Percentiles rank a stretch among this genome's conserved stretches.
Conservation (phyloP, 164 flowering plant species). For the Piper betle region DNA sequence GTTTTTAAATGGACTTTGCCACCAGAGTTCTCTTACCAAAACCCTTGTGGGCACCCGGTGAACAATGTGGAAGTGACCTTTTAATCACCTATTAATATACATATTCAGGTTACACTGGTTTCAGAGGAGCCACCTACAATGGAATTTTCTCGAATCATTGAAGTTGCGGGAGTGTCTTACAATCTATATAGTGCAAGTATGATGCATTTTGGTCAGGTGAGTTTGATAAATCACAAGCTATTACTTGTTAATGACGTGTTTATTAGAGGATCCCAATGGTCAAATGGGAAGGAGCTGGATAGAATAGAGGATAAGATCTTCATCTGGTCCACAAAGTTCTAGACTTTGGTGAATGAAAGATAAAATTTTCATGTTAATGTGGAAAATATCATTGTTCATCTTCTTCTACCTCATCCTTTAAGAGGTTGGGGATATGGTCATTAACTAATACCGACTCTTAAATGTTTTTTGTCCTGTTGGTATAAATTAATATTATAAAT, state of each 20-base stretch:
- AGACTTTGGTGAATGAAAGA: too few species aligned
- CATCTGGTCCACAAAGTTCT: too few species aligned
- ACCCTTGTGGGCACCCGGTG: neutral
- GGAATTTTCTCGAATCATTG: constrained; percentile 22
- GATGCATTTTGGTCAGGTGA: constrained; percentile 38
- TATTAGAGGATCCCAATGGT: too few species aligned
- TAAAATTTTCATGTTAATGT: too few species aligned
- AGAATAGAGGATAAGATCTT: neutral
- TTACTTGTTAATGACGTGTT: neutral
- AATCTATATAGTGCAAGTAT: constrained; percentile 27
- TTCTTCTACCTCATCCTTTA: too few species aligned
- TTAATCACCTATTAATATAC: neutral
- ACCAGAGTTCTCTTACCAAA: too few species aligned
- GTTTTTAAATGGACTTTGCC: neutral
- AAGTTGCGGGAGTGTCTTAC: constrained; percentile 30
- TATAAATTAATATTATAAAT: too few species aligned
- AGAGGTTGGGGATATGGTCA: too few species aligned
- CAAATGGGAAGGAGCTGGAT: neutral
- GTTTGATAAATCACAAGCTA: neutral
- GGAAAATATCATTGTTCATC: too few species aligned
- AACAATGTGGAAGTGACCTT: neutral
- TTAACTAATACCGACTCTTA: too few species aligned
- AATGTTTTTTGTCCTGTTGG: too few species aligned
- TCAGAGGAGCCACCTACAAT: constrained; percentile 15
- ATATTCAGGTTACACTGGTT: constrained; percentile 34